These are phyloP conservation scores for Fonsecaea nubica DNA, from an alignment of 2,329 filamentous ascomycete species.

Conservation along the genomic window DNA sequence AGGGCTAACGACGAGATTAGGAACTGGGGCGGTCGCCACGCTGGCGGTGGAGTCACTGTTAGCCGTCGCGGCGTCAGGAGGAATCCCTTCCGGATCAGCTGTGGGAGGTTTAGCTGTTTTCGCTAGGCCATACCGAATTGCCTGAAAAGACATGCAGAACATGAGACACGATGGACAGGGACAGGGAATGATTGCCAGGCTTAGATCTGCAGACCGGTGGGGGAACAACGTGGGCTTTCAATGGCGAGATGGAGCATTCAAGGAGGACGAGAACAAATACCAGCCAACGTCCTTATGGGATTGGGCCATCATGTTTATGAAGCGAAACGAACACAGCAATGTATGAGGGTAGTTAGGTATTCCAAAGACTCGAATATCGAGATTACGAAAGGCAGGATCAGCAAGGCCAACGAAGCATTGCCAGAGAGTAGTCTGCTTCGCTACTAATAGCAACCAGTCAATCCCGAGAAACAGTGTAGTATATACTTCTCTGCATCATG, in stretches of 20 bases:
- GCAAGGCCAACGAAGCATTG: not conserved
- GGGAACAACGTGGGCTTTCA: not conserved
- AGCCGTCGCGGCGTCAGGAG: slow-evolving; percentile 60
- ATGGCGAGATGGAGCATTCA: not conserved
- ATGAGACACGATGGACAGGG: not conserved
- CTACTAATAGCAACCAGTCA: not conserved
- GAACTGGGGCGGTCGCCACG: slow-evolving; percentile 46
- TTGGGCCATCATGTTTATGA: not conserved
- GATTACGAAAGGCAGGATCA: not conserved
- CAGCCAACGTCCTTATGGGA: not conserved
- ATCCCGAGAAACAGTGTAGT: not conserved
- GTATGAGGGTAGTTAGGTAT: not conserved
- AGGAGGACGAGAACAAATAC: not conserved
- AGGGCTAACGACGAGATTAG: not conserved
- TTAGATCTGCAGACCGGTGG: not conserved
- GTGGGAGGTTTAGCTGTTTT: slow-evolving; percentile 62
- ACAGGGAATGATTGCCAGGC: not conserved
- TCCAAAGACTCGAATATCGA: not conserved
- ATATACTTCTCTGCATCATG: too few species aligned
- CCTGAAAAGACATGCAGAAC: not conserved
- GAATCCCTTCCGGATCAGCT: slow-evolving; percentile 59
- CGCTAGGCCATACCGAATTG: slow-evolving; percentile 44
- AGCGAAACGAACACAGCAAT: not conserved
- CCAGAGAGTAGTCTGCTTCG: not conserved
- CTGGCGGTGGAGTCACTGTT: slow-evolving; percentile 58